Percentiles rank a stretch among this genome's conserved stretches.
Conservation (phyloP, 2,329 filamentous ascomycete genomes). For the Pseudocercospora ulei region DNA sequence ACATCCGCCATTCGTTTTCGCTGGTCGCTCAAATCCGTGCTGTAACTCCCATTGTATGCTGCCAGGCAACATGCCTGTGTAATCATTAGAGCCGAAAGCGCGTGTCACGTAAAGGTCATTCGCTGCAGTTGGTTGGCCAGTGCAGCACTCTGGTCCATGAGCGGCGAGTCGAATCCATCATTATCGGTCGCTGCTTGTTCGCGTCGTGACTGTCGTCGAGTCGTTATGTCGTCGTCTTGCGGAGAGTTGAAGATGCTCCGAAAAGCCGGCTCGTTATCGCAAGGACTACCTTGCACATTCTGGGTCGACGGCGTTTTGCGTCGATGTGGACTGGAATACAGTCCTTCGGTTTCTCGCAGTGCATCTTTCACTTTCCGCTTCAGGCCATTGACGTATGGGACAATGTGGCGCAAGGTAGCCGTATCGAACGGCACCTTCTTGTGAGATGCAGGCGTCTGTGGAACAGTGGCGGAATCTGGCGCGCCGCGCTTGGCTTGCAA, state of each 20-base stretch:
- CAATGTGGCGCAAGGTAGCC: conserved; percentile 53
- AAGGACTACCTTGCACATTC: neutral
- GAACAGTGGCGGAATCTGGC: conserved; percentile 26
- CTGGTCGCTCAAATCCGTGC: conserved; percentile 15
- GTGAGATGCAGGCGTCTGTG: conserved; percentile 24
- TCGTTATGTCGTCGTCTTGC: conserved; percentile 19
- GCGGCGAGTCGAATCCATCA: conserved; percentile 21
- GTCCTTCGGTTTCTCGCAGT: conserved; percentile 41
- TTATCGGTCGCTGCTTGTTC: conserved; percentile 26
- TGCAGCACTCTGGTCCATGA: conserved; percentile 13
- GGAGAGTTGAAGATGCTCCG: conserved; percentile 32
- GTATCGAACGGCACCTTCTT: conserved; percentile 59
- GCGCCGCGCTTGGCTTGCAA: conserved; percentile 39
- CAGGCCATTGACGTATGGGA: conserved; percentile 45
- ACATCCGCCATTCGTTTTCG: conserved; percentile 15
- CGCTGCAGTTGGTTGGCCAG: conserved; percentile 19
- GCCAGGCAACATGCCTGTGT: conserved; percentile 3
- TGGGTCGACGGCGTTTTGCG: conserved; percentile 10
- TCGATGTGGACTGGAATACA: conserved; percentile 40
- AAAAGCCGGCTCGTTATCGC: conserved; percentile 32
- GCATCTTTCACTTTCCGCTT: conserved; percentile 43
- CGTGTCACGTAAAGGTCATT: conserved; percentile 15
- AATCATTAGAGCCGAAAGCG: neutral
- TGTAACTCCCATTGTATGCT: conserved; percentile 17
- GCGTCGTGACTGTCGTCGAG: conserved; percentile 22